Evolutionary conservation across 495 filamentous ascomycete species (phyloP).

Genomic region (Parmelia sp.): DNA sequence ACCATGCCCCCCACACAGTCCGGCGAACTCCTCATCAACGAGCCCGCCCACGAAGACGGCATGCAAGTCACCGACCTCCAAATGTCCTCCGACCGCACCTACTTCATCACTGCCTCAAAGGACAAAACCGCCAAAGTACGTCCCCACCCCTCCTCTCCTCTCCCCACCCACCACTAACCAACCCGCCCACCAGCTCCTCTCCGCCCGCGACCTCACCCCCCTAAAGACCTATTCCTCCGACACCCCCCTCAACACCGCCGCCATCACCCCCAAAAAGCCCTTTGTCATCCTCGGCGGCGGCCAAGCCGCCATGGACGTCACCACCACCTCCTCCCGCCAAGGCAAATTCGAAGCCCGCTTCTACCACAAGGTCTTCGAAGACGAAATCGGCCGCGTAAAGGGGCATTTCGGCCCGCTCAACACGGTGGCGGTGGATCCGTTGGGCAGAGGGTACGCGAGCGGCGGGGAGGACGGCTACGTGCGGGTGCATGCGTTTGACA

Average conservation of each 20-base stretch:
- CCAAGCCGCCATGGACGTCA: slow-evolving; percentile 98
- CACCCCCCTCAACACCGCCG: slow-evolving; percentile 93
- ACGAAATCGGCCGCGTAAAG: slow-evolving; percentile 93
- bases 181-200: slow-evolving; percentile 56
- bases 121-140: slow-evolving; percentile 91
- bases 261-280: slow-evolving; percentile 89
- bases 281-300: slow-evolving; percentile 96
- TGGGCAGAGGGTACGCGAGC: slow-evolving; percentile 82
- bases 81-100: slow-evolving; percentile 87
- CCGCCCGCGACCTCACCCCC: slow-evolving; percentile 74
- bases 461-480: slow-evolving; percentile 99
- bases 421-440: slow-evolving; percentile 81
- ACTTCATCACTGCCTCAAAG: slow-evolving; percentile 96
- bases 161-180: not conserved
- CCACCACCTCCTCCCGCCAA: slow-evolving; percentile 85
- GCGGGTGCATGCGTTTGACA: slow-evolving; percentile 96
- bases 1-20: slow-evolving; percentile 41
- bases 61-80: slow-evolving; percentile 86
- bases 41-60: slow-evolving; percentile 76
- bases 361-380: slow-evolving; percentile 98
- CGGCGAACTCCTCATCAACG: slow-evolving; percentile 73
- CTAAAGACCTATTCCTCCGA: slow-evolving; percentile 89
- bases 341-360: slow-evolving; percentile 98
- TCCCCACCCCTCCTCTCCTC: not conserved
- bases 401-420: slow-evolving; percentile 96